Base-by-base conservation (phyloP, 129 eudicot species). In the Flaveria trinervia region DNA sequence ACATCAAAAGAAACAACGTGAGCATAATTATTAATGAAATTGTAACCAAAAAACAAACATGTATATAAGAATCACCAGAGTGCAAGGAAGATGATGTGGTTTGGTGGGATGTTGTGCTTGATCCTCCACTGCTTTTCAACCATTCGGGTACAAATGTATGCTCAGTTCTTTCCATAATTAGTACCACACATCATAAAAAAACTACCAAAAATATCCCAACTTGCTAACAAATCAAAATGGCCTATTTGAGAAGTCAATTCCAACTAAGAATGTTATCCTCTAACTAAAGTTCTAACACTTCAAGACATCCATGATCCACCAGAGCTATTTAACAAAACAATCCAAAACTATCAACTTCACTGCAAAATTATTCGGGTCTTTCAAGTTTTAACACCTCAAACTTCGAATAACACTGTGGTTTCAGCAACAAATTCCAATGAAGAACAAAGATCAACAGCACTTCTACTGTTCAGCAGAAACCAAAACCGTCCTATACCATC, bases 91-190 rank as follows among this genome's bases (percentile, higher is more conserved):
- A 83, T 23, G 92, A 87, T 14, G 83, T 68, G 49, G 71, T 59
- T 20, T 85, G 89, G 60, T 86, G 86, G 48, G 79, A 78, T n/a
- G 87, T 30, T 17, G 83, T 71, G 78, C 89, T 76, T 25, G 68
- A 77, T 74, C 84, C 86, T 82, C 89, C 96, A 73, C 82, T 82
- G 79, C 79, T 87, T 65, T 84, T 94, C 83, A 94, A 78, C 98
- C 98, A 94, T 85, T 91, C 92, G 0, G 98, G 98, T 68, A 87
- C 90, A 77, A 94, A 88, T 54, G 96, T 79, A 54, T 96, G 98
- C 79, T 94, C 98, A 87, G 89, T 94, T 89, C 66, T 94, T 68
- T 87, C 98, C 98, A 94, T 94, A 84, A 80, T 56, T 81, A 82
- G 73, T 69, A 69, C 81, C 75, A 73, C 80, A 86, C 97, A 90